phyloP scores from a whole-genome alignment of 2,329 filamentous ascomycete genomes.

The Beauveria asiatica region DNA sequence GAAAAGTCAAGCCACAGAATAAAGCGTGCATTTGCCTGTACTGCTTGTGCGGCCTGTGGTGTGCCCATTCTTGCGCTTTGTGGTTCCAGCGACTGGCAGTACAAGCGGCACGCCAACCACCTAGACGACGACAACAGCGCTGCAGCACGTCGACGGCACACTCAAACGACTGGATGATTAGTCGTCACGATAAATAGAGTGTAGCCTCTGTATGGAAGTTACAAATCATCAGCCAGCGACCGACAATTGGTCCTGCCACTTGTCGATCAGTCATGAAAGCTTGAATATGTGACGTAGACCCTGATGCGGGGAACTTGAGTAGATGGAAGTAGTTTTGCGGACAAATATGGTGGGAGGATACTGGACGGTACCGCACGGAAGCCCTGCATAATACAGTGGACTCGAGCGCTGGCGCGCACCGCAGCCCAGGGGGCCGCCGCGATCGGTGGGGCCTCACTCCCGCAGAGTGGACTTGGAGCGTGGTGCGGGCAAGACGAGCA shows the following conservation, averaged over 20 bases:
- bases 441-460: constrained; percentile 1
- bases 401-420: neutral
- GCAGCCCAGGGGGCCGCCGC: neutral
- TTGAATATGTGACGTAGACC: constrained; percentile 8
- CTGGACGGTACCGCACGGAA: neutral
- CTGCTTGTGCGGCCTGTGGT: neutral
- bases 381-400: neutral
- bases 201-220: neutral
- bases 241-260: neutral
- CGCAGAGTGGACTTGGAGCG: neutral
- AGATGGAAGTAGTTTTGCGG: neutral
- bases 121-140: neutral
- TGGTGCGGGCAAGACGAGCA: too few species aligned
- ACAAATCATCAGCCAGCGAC: neutral
- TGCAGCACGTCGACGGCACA: neutral
- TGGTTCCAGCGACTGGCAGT: neutral
- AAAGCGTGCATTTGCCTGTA: too few species aligned
- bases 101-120: neutral
- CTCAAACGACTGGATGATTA: neutral
- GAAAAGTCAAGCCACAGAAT: too few species aligned
- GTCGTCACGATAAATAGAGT: neutral
- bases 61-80: neutral
- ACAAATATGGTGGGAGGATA: neutral
- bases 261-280: constrained; percentile 6
- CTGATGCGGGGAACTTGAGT: neutral